Percentiles rank a stretch among this genome's conserved stretches.
Conservation (phyloP, 2,329 filamentous ascomycete species). For the Trichoderma harzianum region DNA sequence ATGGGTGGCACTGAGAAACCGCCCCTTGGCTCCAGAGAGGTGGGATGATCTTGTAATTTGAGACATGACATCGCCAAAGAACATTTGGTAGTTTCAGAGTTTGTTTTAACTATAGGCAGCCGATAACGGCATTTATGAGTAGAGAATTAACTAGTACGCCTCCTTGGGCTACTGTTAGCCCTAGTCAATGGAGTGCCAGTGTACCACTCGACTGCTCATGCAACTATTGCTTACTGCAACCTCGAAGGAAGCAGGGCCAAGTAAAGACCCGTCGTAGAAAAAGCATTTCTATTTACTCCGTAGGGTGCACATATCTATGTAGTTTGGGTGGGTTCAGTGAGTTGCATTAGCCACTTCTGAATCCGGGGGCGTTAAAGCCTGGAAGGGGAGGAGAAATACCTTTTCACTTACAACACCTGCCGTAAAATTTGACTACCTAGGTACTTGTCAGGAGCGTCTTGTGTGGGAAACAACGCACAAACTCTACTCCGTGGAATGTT, state of each 20-base stretch:
- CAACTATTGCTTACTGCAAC: not conserved
- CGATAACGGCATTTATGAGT: too few relatives aligned
- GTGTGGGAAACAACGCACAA: not conserved
- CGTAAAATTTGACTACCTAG: not conserved
- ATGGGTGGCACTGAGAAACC: too few relatives aligned
- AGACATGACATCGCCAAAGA: too few relatives aligned
- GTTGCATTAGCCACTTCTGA: not conserved
- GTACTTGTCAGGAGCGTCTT: not conserved
- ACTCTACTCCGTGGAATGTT: not conserved
- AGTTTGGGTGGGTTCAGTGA: not conserved
- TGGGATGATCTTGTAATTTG: too few relatives aligned
- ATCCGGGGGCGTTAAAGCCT: not conserved
- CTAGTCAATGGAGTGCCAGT: not conserved
- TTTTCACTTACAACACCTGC: not conserved
- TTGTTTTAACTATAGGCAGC: too few relatives aligned
- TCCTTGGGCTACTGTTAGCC: too few relatives aligned
- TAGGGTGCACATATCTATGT: not conserved
- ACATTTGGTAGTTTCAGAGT: too few relatives aligned
- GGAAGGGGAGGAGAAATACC: not conserved
- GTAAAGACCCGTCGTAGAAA: not conserved
- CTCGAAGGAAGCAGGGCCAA: not conserved
- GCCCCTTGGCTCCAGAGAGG: too few relatives aligned
- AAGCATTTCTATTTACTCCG: not conserved
- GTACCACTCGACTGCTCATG: not conserved
- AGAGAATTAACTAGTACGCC: too few relatives aligned